A percentile compares a stretch with the other conserved stretches of the same genome.
Conservation (phyloP, 2,329 filamentous ascomycete genomes). For the Fusarium sp. region DNA sequence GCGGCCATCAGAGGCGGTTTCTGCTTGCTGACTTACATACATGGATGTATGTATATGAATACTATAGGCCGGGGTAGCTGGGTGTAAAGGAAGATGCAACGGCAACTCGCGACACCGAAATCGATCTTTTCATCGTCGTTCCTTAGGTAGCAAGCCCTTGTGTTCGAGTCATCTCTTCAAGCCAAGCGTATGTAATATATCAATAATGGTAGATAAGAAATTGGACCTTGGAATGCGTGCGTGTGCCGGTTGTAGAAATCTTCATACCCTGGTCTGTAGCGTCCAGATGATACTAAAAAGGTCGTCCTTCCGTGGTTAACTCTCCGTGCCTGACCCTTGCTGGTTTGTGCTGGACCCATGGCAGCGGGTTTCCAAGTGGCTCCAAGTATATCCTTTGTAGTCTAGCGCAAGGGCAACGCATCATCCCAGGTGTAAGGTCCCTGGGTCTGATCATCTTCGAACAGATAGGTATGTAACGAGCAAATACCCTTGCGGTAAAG, state of each 20-base stretch:
- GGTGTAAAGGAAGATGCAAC: neutral
- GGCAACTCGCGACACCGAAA: constrained; percentile 10
- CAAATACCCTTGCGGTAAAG: constrained; percentile 1
- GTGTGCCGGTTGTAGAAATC: constrained; percentile 30
- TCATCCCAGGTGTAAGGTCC: constrained; percentile 34
- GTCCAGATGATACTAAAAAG: constrained; percentile 38
- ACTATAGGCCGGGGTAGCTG: neutral
- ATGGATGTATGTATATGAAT: constrained; percentile 3
- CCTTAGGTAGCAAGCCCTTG: neutral
- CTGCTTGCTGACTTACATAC: constrained; percentile 31
- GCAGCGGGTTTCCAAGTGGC: constrained; percentile 43
- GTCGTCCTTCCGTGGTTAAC: constrained; percentile 35
- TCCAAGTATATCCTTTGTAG: constrained; percentile 30
- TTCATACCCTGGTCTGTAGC: constrained; percentile 23
- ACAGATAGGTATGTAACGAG: constrained; percentile 23
- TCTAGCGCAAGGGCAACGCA: constrained; percentile 38
- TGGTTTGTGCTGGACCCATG: constrained; percentile 41
- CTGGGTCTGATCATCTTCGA: constrained; percentile 43
- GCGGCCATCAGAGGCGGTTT: constrained; percentile 42
- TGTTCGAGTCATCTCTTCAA: neutral
- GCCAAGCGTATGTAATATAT: neutral
- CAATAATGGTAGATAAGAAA: constrained; percentile 22
- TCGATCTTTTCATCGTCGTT: neutral
- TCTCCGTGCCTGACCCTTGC: constrained; percentile 18
- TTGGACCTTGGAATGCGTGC: constrained; percentile 17